These are phyloP conservation scores for Pezicula radicicola DNA, from an alignment of 2,329 filamentous ascomycete species.

Conservation along the genomic window DNA sequence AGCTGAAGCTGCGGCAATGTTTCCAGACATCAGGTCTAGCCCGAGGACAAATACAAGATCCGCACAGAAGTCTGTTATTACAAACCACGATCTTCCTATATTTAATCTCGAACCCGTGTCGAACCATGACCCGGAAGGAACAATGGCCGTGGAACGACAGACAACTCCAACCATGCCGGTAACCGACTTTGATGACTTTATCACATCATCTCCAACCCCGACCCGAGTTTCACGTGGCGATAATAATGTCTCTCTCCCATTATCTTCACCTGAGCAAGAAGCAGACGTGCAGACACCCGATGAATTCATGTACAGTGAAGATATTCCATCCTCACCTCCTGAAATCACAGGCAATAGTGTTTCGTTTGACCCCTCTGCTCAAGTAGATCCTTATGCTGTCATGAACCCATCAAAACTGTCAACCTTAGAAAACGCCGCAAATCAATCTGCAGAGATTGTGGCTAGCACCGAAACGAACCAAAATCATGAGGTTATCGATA, in stretches of 20 bases:
- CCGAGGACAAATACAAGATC: slow-evolving; percentile 24
- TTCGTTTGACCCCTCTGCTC: slow-evolving; percentile 16
- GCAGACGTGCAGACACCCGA: slow-evolving; percentile 44
- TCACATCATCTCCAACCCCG: slow-evolving; percentile 58
- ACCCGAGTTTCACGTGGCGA: slow-evolving; percentile 45
- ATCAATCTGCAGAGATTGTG: background rate
- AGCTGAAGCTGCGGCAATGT: slow-evolving; percentile 60
- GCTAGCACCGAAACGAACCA: background rate
- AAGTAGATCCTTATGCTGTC: slow-evolving; percentile 14
- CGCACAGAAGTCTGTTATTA: slow-evolving; percentile 30
- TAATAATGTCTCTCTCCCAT: slow-evolving; percentile 47
- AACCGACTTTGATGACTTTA: slow-evolving; percentile 27
- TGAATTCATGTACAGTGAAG: slow-evolving; percentile 41
- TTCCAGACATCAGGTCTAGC: slow-evolving; percentile 63
- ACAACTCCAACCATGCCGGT: slow-evolving; percentile 19
- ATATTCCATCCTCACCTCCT: slow-evolving; percentile 20
- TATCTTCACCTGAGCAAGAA: slow-evolving; percentile 57
- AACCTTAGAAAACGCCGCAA: slow-evolving; percentile 10
- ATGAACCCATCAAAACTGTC: slow-evolving; percentile 11
- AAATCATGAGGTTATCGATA: background rate
- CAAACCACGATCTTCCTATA: slow-evolving; percentile 38
- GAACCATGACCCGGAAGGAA: background rate
- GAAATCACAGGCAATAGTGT: slow-evolving; percentile 4
- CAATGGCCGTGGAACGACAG: slow-evolving; percentile 10
- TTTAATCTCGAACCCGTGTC: too few species aligned